Base-by-base conservation (phyloP, 2,329 filamentous ascomycete genomes). In the Pleochaeta shiraiana region DNA sequence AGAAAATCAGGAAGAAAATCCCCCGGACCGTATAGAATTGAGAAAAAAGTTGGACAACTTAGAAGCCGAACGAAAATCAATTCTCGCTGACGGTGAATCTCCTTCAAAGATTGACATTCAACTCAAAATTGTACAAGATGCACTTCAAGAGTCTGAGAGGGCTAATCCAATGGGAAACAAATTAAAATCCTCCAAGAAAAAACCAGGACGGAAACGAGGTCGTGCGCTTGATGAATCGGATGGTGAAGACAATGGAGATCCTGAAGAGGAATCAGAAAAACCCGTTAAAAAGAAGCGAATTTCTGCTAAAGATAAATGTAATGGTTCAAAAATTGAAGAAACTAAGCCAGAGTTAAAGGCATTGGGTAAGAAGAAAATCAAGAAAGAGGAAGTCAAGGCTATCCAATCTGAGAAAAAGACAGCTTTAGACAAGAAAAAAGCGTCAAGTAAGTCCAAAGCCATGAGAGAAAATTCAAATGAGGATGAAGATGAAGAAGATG, bases 391-490 rank as follows among this genome's bases (percentile, higher is more conserved):
- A 16, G 34, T 50, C 3, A 61, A 63, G 14, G 62, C 53, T 16
- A 62, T 43, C 7, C 47, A 59, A 26, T 30, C 33, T 5, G 14
- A 34, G 11, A 74, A 74, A 65, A 50, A 39, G 43, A 37, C 28
- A 9, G n/a, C 12, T n/a, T 74, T 73, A 65, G 68, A 70, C 12
- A 71, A 73, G 45, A 70, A 74, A 21, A 77, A 77, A 71, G 76
- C 77, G 70, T 73, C 73, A 63, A 70, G 59, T 33, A 65, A 69
- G n/a, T 76, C 76, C 70, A 76, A 76, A 67, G 69, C 68, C 19
- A 68, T 70, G 55, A 65, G 68, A 3, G 64, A 68, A 30, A 67
- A 68, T 28, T 64, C 66, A 0, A n/a, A 63, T 19, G 59, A 62
- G 30, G 66, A 68, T n/a, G 65, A 76, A 67, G 50, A 69, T 33